These are phyloP conservation scores for Sanguinoderma infundibulare DNA, from an alignment of 1,284 basidiomycete genomes.

Conservation along the genomic window DNA sequence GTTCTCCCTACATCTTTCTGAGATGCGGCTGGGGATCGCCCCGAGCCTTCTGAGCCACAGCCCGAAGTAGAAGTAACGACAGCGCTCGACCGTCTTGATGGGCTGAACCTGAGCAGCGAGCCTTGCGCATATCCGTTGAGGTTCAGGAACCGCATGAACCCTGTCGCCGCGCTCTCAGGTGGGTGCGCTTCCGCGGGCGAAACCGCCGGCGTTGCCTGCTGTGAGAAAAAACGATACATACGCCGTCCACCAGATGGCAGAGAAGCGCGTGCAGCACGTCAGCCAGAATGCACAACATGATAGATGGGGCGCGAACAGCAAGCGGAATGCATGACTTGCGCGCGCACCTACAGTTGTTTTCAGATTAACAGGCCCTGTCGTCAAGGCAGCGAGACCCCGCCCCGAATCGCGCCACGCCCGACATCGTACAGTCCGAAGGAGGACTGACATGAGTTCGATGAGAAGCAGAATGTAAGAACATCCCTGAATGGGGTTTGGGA, in stretches of 20 bases:
- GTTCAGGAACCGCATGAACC: slow-evolving; percentile 49
- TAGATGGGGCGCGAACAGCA: slow-evolving; percentile 11
- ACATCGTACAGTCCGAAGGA: too few relatives aligned
- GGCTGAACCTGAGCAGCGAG: slow-evolving; percentile 43
- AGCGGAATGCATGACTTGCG: neutral
- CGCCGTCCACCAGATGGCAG: slow-evolving; percentile 10
- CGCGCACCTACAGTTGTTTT: too few relatives aligned
- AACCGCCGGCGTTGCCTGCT: slow-evolving; percentile 19
- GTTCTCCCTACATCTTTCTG: slow-evolving; percentile 8
- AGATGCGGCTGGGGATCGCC: slow-evolving; percentile 8
- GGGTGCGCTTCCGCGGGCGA: slow-evolving; percentile 26
- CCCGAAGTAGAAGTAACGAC: slow-evolving; percentile 18
- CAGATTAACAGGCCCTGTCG: too few relatives aligned
- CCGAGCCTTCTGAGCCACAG: slow-evolving; percentile 34
- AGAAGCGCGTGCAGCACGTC: slow-evolving; percentile 14
- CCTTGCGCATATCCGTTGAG: slow-evolving; percentile 48
- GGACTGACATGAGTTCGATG: slow-evolving; percentile 5
- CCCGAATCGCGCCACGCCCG: too few relatives aligned
- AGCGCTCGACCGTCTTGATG: slow-evolving; percentile 29
- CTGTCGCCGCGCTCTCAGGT: slow-evolving; percentile 33
- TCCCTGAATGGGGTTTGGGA: too few relatives aligned
- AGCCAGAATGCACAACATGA: slow-evolving; percentile 15
- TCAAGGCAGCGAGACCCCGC: too few relatives aligned
- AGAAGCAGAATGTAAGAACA: too few relatives aligned
- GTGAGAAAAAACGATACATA: slow-evolving; percentile 1